These are phyloP conservation scores for Parathielavia hyrcaniae DNA, from an alignment of 495 filamentous ascomycete genomes.

Conservation along the genomic window DNA sequence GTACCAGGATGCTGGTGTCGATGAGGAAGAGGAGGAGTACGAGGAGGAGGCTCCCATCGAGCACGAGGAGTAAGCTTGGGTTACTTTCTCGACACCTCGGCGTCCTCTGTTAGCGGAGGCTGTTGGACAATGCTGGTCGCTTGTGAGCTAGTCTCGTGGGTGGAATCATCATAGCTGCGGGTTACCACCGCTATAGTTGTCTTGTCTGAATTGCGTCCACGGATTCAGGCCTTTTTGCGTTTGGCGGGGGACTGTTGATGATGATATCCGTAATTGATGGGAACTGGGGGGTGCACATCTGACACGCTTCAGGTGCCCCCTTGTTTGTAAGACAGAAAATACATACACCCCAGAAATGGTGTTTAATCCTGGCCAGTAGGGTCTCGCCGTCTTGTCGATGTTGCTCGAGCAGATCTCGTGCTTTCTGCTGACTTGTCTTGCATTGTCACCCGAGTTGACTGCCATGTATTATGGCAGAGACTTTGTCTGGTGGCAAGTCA, in stretches of 20 bases:
- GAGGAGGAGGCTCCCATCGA: slow-evolving; percentile 54
- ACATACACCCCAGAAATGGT: slow-evolving; percentile 1
- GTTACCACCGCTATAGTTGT: slow-evolving; percentile 2
- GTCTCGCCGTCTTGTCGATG: neutral
- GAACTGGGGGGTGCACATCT: neutral
- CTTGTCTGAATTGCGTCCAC: neutral
- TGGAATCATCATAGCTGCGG: slow-evolving; percentile 10
- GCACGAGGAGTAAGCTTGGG: slow-evolving; percentile 45
- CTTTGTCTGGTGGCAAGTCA: no score
- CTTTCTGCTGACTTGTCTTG: no score
- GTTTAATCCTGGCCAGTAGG: neutral
- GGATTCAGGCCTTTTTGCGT: neutral
- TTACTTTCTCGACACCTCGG: neutral
- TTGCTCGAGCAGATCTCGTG: neutral
- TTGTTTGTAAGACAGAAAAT: slow-evolving; percentile 1
- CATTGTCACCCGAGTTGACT: no score
- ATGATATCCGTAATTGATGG: slow-evolving; percentile 8
- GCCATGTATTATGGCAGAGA: no score
- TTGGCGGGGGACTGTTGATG: slow-evolving; percentile 4
- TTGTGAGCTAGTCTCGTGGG: slow-evolving; percentile 12
- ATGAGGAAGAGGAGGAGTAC: slow-evolving; percentile 60
- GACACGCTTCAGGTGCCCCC: neutral
- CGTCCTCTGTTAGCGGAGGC: neutral
- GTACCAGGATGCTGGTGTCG: slow-evolving; percentile 96
- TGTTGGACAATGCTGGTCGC: slow-evolving; percentile 6